Conservation (phyloP, 306 rosid genomes). For the Quercus alba region DNA sequence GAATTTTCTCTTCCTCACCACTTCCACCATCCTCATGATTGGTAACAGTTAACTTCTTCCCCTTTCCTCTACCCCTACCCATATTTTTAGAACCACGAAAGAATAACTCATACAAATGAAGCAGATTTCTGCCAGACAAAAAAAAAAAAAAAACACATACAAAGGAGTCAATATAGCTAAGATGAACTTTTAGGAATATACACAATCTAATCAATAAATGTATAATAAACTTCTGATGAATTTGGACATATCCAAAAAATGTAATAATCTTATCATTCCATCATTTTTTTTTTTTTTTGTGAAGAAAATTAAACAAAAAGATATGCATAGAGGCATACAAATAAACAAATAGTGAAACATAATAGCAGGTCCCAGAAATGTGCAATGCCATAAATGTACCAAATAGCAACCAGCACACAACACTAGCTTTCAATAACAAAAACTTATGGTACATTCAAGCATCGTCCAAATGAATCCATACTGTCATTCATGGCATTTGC, state of each 20-base stretch:
- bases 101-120: constrained; percentile 44
- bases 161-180: background rate
- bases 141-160: constrained; percentile 10
- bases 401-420: background rate
- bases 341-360: no score
- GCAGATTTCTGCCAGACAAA: constrained; percentile 34
- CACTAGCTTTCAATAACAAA: background rate
- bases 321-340: no score
- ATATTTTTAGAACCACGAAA: constrained; percentile 38
- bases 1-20: constrained; percentile 54
- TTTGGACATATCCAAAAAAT: background rate
- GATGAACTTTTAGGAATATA: background rate
- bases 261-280: background rate
- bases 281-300: background rate
- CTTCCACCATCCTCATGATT: constrained; percentile 44
- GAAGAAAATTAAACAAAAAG: background rate
- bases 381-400: background rate
- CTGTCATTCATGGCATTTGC: background rate
- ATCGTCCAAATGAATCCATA: background rate
- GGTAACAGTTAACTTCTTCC: constrained; percentile 43
- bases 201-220: background rate
- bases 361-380: constrained; percentile 1
- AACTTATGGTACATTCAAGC: background rate
- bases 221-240: background rate
- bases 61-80: constrained; percentile 75